Conservation (phyloP, 2,329 filamentous ascomycete genomes). For the Rachicladosporium sp. region DNA sequence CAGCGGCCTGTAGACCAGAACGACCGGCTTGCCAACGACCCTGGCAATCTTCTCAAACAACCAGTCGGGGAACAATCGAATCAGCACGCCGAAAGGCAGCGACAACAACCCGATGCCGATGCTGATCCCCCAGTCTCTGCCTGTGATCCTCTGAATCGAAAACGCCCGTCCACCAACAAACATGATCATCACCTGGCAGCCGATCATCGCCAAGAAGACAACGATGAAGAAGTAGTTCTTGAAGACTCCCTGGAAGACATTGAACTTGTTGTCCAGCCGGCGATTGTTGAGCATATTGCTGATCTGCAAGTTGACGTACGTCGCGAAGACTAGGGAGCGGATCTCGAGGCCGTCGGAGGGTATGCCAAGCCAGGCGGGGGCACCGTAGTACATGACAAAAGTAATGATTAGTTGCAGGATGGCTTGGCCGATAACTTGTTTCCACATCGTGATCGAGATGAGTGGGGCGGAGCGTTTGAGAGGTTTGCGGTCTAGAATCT, state of each 20-base stretch:
- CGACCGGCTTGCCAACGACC: conserved; percentile 1
- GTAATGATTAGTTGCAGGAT: conserved; percentile 74
- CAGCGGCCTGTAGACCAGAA: conserved; percentile 2
- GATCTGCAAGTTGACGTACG: conserved; percentile 99
- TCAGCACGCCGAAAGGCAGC: conserved; percentile 66
- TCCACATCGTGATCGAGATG: conserved; percentile 95
- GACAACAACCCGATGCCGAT: conserved; percentile 72
- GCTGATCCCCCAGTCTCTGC: conserved; percentile 73
- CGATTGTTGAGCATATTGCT: conserved; percentile 98
- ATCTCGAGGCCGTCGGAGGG: conserved; percentile 42
- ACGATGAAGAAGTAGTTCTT: conserved; percentile 80
- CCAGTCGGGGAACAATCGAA: conserved; percentile 72
- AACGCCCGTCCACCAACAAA: conserved; percentile 77
- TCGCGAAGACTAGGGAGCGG: conserved; percentile 85
- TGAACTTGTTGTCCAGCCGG: conserved; percentile 86
- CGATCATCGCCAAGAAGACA: conserved; percentile 79
- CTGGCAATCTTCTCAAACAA: conserved; percentile 33
- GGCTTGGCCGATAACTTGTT: conserved; percentile 93
- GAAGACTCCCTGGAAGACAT: conserved; percentile 80
- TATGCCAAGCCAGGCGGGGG: conserved; percentile 47
- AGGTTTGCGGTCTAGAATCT: conserved; percentile 67
- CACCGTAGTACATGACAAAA: conserved; percentile 72
- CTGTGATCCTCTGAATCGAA: conserved; percentile 56
- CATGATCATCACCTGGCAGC: conserved; percentile 78
- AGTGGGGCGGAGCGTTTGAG: conserved; percentile 61